Percentiles rank a stretch among this genome's conserved stretches.
Conservation (phyloP, 306 rosid genomes). For the Dalbergia cochinchinensis region DNA sequence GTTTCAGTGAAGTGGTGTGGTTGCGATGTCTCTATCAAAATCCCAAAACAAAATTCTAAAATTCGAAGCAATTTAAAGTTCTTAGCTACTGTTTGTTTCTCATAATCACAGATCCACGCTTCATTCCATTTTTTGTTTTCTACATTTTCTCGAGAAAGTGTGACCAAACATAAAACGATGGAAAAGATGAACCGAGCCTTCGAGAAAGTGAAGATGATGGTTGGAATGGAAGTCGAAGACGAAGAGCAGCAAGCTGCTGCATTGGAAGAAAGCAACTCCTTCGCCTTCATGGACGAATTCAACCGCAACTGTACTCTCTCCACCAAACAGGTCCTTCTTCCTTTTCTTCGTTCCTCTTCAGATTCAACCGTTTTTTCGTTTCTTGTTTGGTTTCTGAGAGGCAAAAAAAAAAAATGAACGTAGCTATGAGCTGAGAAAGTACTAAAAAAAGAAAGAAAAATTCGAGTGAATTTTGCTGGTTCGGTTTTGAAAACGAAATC, state of each 20-base stretch:
- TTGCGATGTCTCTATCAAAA: slow-evolving; percentile 39
- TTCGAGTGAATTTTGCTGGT: not conserved
- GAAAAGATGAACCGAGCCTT: slow-evolving; percentile 81
- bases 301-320: slow-evolving; percentile 86
- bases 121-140: too few relatives aligned
- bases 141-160: slow-evolving; percentile 50
- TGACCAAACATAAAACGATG: slow-evolving; percentile 51
- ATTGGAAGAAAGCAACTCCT: slow-evolving; percentile 49
- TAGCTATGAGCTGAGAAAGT: not conserved
- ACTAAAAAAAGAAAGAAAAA: not conserved
- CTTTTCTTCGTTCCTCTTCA: not conserved
- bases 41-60: slow-evolving; percentile 25
- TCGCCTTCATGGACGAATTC: slow-evolving; percentile 83
- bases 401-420: not conserved
- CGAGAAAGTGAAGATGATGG: slow-evolving; percentile 85
- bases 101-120: slow-evolving; percentile 47
- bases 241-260: slow-evolving; percentile 62
- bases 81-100: not conserved
- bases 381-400: not conserved
- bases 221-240: slow-evolving; percentile 81
- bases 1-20: slow-evolving; percentile 40
- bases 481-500: not conserved
- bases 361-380: slow-evolving; percentile 13
- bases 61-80: slow-evolving; percentile 37
- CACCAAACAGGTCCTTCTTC: slow-evolving; percentile 70